Evolutionary conservation across 768 basidiomycete species (phyloP).

Genomic region (Psilocybe subaeruginosa): DNA sequence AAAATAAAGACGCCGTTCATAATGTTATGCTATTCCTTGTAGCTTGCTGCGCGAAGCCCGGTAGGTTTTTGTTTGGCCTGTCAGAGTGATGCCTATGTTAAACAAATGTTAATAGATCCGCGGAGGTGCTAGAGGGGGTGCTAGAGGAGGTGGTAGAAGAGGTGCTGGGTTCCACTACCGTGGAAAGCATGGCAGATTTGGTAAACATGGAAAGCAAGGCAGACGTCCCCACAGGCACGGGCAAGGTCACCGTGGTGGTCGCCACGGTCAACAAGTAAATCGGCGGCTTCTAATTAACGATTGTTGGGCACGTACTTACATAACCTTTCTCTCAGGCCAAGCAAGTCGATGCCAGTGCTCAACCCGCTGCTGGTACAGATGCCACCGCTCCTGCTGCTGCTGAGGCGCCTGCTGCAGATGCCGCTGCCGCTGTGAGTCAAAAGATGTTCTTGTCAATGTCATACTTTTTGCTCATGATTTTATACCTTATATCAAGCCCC

Average conservation of each 20-base stretch:
- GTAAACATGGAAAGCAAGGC: conserved; percentile 4
- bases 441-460: not conserved
- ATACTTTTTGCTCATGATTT: not conserved
- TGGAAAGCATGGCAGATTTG: not conserved
- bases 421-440: conserved; percentile 1
- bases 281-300: no score
- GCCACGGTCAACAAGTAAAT: not conserved
- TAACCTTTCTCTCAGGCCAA: not conserved
- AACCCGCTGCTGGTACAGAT: not conserved
- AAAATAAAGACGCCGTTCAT: not conserved
- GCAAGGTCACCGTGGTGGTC: not conserved
- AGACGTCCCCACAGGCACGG: conserved; percentile 6
- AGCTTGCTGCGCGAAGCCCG: not conserved
- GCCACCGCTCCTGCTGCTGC: not conserved
- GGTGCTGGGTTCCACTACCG: not conserved
- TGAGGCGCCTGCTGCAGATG: conserved; percentile 5
- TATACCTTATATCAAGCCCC: not conserved
- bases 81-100: not conserved
- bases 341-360: conserved; percentile 1
- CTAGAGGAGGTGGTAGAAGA: not conserved
- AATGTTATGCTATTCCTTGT: not conserved
- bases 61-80: not conserved
- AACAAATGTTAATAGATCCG: not conserved
- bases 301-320: no score
- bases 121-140: not conserved